A percentile compares a stretch with the other conserved stretches of the same genome.
These are phyloP conservation scores for Podospora australis DNA, from an alignment of 495 filamentous ascomycete species.

Conservation along the genomic window DNA sequence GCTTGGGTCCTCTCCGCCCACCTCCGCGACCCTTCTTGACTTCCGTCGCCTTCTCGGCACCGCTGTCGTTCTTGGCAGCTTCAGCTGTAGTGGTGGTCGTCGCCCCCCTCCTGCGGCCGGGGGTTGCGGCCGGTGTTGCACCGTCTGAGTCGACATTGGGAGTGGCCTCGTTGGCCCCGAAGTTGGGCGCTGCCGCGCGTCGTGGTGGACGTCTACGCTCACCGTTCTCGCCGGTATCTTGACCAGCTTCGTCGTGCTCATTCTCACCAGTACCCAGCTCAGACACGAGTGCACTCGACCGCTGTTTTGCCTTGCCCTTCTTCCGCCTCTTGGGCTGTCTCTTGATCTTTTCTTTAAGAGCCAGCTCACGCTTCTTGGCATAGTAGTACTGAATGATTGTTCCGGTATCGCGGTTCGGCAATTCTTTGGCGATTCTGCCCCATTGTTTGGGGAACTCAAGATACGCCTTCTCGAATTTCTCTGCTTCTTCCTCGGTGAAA, in stretches of 20 bases:
- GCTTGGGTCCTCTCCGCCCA: conserved; percentile 42
- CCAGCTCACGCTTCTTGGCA: conserved; percentile 77
- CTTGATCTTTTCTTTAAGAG: conserved; percentile 80
- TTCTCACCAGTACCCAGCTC: conserved; percentile 59
- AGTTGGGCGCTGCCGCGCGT: conserved; percentile 49
- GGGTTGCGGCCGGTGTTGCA: conserved; percentile 42
- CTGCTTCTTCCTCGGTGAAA: conserved; percentile 73
- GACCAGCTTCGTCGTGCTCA: conserved; percentile 43
- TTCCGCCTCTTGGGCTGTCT: conserved; percentile 61
- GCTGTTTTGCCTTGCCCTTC: conserved; percentile 53
- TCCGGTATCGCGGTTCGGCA: conserved; percentile 68
- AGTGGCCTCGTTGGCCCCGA: conserved; percentile 36
- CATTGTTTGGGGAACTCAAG: conserved; percentile 83
- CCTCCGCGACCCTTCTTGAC: conserved; percentile 35
- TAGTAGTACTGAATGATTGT: conserved; percentile 96
- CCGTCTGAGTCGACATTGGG: conserved; percentile 49
- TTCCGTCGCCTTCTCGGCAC: conserved; percentile 51
- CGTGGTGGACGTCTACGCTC: conserved; percentile 44
- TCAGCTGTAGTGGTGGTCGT: conserved; percentile 13
- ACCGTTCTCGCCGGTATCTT: conserved; percentile 45
- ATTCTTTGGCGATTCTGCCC: conserved; percentile 73
- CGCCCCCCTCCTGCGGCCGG: conserved; percentile 46
- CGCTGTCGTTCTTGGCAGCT: conserved; percentile 41
- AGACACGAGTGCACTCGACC: conserved; percentile 69
- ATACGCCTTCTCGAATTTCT: conserved; percentile 71